phyloP scores from a whole-genome alignment of 306 rosid genomes.

The Lathyrus sativus region DNA sequence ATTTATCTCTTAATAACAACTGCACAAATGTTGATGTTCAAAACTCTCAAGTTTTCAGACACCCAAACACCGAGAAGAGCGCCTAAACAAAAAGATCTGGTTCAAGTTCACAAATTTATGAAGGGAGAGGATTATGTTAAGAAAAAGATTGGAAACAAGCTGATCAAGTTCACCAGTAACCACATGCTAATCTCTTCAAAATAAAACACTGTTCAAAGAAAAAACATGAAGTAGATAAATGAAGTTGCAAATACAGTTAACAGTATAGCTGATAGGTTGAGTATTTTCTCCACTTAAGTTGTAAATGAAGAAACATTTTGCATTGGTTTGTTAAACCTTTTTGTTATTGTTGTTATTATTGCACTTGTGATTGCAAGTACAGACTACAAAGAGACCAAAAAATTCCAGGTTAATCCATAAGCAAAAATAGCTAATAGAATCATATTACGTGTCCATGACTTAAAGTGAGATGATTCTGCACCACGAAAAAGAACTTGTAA shows the following conservation, averaged over 20 bases:
- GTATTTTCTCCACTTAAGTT: slow-evolving; percentile 25
- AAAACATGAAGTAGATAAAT: slow-evolving; percentile 24
- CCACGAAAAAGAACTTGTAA: slow-evolving; percentile 26
- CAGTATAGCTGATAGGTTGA: slow-evolving; percentile 9
- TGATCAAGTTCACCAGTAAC: slow-evolving; percentile 30
- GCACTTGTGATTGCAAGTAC: slow-evolving; percentile 31
- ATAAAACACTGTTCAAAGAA: slow-evolving; percentile 23
- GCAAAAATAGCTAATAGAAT: slow-evolving; percentile 25
- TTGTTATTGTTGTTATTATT: slow-evolving; percentile 12
- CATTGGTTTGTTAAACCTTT: slow-evolving; percentile 28
- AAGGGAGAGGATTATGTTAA: slow-evolving; percentile 25
- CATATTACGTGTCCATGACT: slow-evolving; percentile 10
- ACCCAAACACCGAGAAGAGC: slow-evolving; percentile 39
- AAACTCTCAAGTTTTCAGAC: slow-evolving; percentile 37
- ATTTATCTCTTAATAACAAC: slow-evolving; percentile 40
- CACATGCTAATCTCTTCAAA: slow-evolving; percentile 37
- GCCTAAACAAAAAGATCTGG: slow-evolving; percentile 30
- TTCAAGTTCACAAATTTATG: slow-evolving; percentile 31
- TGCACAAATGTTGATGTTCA: slow-evolving; percentile 39
- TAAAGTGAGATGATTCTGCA: slow-evolving; percentile 25
- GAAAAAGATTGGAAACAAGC: slow-evolving; percentile 26
- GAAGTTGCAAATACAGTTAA: slow-evolving; percentile 30
- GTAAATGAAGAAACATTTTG: slow-evolving; percentile 29
- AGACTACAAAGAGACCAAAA: slow-evolving; percentile 34
- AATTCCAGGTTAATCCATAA: slow-evolving; percentile 20